Evolutionary conservation across 2,329 filamentous ascomycete genomes (phyloP), one percentile per base, ranked within the genome.

Genomic region (Emmonsiellopsis sp.): DNA sequence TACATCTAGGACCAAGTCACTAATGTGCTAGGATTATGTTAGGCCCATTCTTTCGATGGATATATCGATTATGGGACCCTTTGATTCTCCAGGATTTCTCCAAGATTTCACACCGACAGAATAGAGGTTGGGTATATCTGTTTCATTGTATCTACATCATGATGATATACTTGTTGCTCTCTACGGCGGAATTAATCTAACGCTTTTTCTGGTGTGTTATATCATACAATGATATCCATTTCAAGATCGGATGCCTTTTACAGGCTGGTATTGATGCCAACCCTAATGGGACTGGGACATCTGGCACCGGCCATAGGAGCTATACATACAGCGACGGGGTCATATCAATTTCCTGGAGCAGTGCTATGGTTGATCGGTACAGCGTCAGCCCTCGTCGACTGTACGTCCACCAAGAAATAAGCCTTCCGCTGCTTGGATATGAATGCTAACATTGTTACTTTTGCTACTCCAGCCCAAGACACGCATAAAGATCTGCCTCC

Each of bases 251-350:
- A 40, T 8, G 33, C 34, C 47, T 37, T 49, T 2, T 27, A 49
- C 9, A 49, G 47, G 14, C 47, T 49, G 37, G 17, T 31, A 21
- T 49, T 49, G 47, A 36, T 49, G 31, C 47, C 47, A 17, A 21
- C 34, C 13, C 33, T 49, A 34, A 49, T 49, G 47, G 47, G 47
- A 9, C 13, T 51, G 37, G 49, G 49, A 6, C 49, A 51, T 42
- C n/a, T 51, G n/a, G 37, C 40, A 31, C 49, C 49, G 13, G 49
- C 49, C 36, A 51, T 51, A 51, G 49, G 49, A 21, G 49, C 49
- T 13, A 42, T 51, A 5, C 27, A 33, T 13, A 42, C 37, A 6
- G 49, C 33, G 6, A 21, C 32, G 13, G 45, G 45, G 11, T 47
- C 31, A 17, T 48, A 48, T 37, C 45, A 36, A 17, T 48, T 34